These are phyloP conservation scores for Podospora anserina DNA, from an alignment of 495 filamentous ascomycete genomes.

Conservation along the genomic window DNA sequence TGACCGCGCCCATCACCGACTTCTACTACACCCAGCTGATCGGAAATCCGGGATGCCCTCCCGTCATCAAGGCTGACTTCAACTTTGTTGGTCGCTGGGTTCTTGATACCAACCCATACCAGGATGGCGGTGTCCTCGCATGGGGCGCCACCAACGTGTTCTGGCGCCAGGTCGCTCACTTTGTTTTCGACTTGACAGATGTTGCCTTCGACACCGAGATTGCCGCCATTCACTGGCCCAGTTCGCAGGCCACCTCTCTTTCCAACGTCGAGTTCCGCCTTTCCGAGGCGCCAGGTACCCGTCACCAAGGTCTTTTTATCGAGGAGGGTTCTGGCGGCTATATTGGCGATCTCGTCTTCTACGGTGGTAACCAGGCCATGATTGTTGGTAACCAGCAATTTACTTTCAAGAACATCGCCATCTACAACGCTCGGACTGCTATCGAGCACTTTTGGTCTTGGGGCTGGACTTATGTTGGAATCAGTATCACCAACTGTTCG, in stretches of 20 bases:
- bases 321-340: slow-evolving; percentile 73
- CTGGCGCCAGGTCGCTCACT: slow-evolving; percentile 70
- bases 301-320: slow-evolving; percentile 74
- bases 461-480: slow-evolving; percentile 67
- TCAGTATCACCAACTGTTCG: slow-evolving; percentile 59
- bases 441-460: slow-evolving; percentile 52
- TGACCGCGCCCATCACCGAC: slow-evolving; percentile 63
- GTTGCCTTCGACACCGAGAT: slow-evolving; percentile 51
- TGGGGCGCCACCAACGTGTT: slow-evolving; percentile 66
- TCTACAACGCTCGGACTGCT: slow-evolving; percentile 55
- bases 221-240: slow-evolving; percentile 77
- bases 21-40: slow-evolving; percentile 64
- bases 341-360: slow-evolving; percentile 68
- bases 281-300: slow-evolving; percentile 51
- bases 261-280: slow-evolving; percentile 72
- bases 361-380: slow-evolving; percentile 63
- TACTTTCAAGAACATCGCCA: slow-evolving; percentile 67
- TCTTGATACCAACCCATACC: slow-evolving; percentile 59
- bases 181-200: slow-evolving; percentile 65
- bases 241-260: slow-evolving; percentile 67
- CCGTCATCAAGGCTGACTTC: slow-evolving; percentile 61
- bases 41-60: slow-evolving; percentile 65
- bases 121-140: slow-evolving; percentile 26
- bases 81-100: slow-evolving; percentile 56
- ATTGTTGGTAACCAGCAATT: slow-evolving; percentile 77